Conservation (phyloP, 31 red algal species). For the Endocladia muricata region DNA sequence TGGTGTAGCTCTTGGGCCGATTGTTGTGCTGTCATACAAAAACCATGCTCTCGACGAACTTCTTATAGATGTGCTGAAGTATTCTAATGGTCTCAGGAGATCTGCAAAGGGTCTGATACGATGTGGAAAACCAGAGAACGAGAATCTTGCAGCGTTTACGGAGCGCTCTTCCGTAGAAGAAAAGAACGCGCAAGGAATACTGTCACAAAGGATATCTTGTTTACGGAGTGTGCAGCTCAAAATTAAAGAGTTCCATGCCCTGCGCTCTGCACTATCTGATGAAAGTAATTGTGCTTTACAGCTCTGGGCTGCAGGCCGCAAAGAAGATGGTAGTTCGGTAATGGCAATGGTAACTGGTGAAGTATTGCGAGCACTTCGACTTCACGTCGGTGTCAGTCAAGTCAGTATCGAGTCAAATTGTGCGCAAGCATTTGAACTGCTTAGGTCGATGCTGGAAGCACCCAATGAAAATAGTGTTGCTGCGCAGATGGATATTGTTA, state of each 20-base stretch:
- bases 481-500: no score
- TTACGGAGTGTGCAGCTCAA: slow-evolving; percentile 10
- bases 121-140: slow-evolving; percentile 37
- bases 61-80: slow-evolving; percentile 34
- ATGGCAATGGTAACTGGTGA: no score
- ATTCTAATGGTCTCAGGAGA: no score
- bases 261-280: slow-evolving; percentile 30
- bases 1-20: slow-evolving; percentile 19
- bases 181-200: slow-evolving; percentile 1
- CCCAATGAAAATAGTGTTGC: no score
- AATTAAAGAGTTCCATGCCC: not conserved
- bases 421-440: no score
- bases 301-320: slow-evolving; percentile 13
- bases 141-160: not conserved
- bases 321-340: no score
- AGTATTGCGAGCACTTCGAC: no score
- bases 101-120: slow-evolving; percentile 2
- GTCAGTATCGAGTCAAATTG: no score
- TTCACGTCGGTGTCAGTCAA: no score
- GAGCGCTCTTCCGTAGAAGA: slow-evolving; percentile 6
- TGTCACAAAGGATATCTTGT: slow-evolving; percentile 12
- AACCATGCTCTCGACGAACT: slow-evolving; percentile 66
- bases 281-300: not conserved
- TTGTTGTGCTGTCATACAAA: slow-evolving; percentile 57
- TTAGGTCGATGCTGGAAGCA: no score